A percentile compares a stretch with the other conserved stretches of the same genome.
Evolutionary conservation across 176 grass and related monocot species (phyloP).

Genomic region (Aegilops bicornis): DNA sequence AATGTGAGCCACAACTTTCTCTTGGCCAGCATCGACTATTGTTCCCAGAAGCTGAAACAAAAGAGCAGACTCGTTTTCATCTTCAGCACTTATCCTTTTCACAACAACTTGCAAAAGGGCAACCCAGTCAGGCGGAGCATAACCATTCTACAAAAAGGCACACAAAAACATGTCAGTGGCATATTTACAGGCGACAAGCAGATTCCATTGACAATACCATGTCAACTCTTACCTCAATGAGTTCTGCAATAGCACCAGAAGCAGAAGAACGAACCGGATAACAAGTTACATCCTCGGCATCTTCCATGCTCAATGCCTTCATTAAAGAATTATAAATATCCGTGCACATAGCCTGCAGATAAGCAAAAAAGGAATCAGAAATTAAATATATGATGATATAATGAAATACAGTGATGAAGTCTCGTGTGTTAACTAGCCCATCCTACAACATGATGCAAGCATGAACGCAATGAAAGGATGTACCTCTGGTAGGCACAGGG

Average conservation of each 20-base stretch:
- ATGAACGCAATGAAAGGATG: slow-evolving; percentile 21
- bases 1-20: slow-evolving; percentile 53
- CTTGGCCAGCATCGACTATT: slow-evolving; percentile 67
- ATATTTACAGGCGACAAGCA: slow-evolving; percentile 26
- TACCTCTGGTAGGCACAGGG: slow-evolving; percentile 69
- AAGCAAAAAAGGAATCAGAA: slow-evolving; percentile 37
- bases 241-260: slow-evolving; percentile 72
- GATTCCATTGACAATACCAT: background rate
- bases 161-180: slow-evolving; percentile 11
- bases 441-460: slow-evolving; percentile 8
- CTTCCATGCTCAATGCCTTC: slow-evolving; percentile 55
- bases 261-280: slow-evolving; percentile 83
- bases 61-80: slow-evolving; percentile 74
- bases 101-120: slow-evolving; percentile 65
- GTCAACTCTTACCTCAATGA: slow-evolving; percentile 66
- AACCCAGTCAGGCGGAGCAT: slow-evolving; percentile 63
- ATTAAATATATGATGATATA: slow-evolving; percentile 7
- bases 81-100: slow-evolving; percentile 49
- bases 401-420: slow-evolving; percentile 7
- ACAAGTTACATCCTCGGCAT: slow-evolving; percentile 57
- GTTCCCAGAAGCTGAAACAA: slow-evolving; percentile 86
- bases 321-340: slow-evolving; percentile 79
- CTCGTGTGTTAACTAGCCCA: slow-evolving; percentile 3
- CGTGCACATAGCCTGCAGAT: slow-evolving; percentile 57
- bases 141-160: slow-evolving; percentile 60